Evolutionary conservation across 1,139 yeast species (phyloP), one percentile per base, ranked within the genome.

Genomic region (Pichia sp.): DNA sequence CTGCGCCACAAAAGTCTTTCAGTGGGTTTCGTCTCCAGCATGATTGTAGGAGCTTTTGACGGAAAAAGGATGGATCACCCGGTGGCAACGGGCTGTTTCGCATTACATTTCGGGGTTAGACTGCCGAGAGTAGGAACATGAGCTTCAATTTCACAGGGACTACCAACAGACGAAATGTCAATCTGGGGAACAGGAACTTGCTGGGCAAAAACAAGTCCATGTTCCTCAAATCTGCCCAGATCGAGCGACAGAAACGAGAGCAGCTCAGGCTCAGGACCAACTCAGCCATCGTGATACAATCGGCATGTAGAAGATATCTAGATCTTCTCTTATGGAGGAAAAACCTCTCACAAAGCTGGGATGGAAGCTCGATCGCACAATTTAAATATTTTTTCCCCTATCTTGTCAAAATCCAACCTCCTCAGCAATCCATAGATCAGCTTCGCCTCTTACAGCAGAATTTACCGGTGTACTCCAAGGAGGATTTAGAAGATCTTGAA

Each of bases 211-310:
- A 66, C 56, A 65, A 74, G 51, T 65, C 67, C 41, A 70, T 76
- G 4, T 70, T 81, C 54, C 69, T 91, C 21, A 80, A 78, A 56
- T 80, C 77, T 56, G 82, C 96, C 4, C 79, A 80, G 59, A 70
- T 70, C 41, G 91, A 87, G 57, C 74, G 98, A 36, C 77, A 75
- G 55, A 77, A 76, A 54, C 74, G 97, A 54, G 90, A 87, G 55
- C 66, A 70, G 46, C 74, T 70, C 26, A 74, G 88, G 34, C 66
- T 69, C 16, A 75, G 74, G 51, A 79, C 75, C 41, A 71, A 67
- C 41, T 78, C 86, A 2, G 82, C 83, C 0, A 54, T 65, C 1
- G 54, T 66, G 7, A 67, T 91, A 36, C 95, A 87, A 62, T 61
- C 68, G 9, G 61, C 70, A 18, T 68, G 81, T 4, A 66, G 78